A percentile compares a stretch with the other conserved stretches of the same genome.
phyloP scores from a whole-genome alignment of 805 yeast genomes.

The Maudiozyma barnettii region DNA sequence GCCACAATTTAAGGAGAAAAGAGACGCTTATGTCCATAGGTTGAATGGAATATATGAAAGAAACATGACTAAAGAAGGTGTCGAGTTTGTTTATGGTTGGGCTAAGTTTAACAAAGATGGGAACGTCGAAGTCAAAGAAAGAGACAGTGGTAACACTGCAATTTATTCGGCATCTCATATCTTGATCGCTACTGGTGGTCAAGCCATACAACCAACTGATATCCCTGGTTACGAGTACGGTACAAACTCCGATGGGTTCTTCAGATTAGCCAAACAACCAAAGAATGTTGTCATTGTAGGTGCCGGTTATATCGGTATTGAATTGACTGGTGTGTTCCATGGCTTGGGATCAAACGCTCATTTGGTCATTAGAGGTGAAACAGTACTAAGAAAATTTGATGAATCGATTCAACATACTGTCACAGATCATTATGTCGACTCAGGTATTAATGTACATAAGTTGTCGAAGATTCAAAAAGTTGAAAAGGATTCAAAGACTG shows the following conservation, averaged over 20 bases:
- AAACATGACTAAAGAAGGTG: slow-evolving; percentile 81
- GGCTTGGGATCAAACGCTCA: slow-evolving; percentile 82
- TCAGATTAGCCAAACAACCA: slow-evolving; percentile 73
- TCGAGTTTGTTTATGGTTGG: slow-evolving; percentile 76
- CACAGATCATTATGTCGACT: slow-evolving; percentile 69
- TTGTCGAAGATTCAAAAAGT: slow-evolving; percentile 41
- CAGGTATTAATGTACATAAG: slow-evolving; percentile 78
- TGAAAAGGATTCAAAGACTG: slow-evolving; percentile 38
- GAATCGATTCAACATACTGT: slow-evolving; percentile 66
- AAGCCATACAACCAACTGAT: slow-evolving; percentile 53
- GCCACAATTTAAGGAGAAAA: slow-evolving; percentile 69
- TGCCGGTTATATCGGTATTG: slow-evolving; percentile 96
- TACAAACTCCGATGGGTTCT: slow-evolving; percentile 84
- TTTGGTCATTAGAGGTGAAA: slow-evolving; percentile 82
- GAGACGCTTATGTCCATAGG: slow-evolving; percentile 84
- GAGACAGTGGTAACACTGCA: slow-evolving; percentile 46
- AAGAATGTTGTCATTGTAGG: slow-evolving; percentile 91
- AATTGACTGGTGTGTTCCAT: slow-evolving; percentile 88
- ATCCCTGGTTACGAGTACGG: slow-evolving; percentile 81
- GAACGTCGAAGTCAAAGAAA: slow-evolving; percentile 66
- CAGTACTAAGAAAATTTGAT: slow-evolving; percentile 84
- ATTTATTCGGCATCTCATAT: slow-evolving; percentile 71
- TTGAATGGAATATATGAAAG: slow-evolving; percentile 89
- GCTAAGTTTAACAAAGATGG: slow-evolving; percentile 67
- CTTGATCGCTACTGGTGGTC: slow-evolving; percentile 90